Evolutionary conservation across 495 filamentous ascomycete genomes (phyloP).

Genomic region (Beverwykella pulmonaria): DNA sequence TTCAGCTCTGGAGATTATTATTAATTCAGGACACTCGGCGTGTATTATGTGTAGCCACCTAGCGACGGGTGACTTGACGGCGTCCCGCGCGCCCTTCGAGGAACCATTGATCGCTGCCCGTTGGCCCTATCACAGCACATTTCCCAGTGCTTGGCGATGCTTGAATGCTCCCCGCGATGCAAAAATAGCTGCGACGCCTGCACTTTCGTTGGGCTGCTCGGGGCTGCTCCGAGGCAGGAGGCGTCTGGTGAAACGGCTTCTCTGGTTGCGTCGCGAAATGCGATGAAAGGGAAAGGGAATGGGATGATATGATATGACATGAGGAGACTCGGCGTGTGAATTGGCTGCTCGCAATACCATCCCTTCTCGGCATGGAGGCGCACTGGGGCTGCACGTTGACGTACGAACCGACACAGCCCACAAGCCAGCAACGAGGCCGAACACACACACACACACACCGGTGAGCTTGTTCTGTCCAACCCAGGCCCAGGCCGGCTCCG

Average conservation of each 20-base stretch:
- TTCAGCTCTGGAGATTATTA: constrained; percentile 6
- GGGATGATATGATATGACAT: neutral
- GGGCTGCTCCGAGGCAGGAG: no score
- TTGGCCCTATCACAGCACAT: neutral
- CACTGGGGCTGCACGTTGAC: constrained; percentile 29
- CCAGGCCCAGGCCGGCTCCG: neutral
- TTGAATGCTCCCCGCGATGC: constrained; percentile 12
- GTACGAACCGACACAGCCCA: constrained; percentile 27
- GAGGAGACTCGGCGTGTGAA: no score
- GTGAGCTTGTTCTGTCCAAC: constrained; percentile 23
- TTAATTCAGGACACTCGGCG: no score
- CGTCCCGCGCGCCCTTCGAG: no score
- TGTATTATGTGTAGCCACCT: no score
- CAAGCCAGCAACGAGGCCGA: neutral
- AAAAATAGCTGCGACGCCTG: constrained; percentile 22
- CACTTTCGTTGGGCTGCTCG: neutral
- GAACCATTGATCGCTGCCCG: constrained; percentile 12
- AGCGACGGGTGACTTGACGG: no score
- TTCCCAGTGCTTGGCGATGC: constrained; percentile 20
- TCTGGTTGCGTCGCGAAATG: neutral
- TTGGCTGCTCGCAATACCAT: constrained; percentile 11
- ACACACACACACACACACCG: constrained; percentile 11
- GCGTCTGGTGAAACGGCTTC: constrained; percentile 27
- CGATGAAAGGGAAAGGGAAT: no score
- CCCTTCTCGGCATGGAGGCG: constrained; percentile 18